Evolutionary conservation across 2,329 filamentous ascomycete species (phyloP), one percentile per base, ranked within the genome.

Genomic region (Aspergillus sergii): DNA sequence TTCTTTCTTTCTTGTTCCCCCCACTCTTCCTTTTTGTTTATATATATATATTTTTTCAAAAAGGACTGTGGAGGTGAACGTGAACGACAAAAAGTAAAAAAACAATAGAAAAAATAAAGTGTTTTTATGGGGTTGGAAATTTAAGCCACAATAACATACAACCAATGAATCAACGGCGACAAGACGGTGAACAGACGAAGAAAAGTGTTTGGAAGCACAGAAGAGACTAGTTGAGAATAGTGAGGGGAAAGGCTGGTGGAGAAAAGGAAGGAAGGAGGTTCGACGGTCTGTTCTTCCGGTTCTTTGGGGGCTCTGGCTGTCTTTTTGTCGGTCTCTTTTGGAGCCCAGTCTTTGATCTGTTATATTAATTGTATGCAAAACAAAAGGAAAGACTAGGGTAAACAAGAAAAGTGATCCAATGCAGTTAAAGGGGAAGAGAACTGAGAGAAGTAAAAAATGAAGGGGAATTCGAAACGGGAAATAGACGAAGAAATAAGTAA

Each of bases 151-250:
- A 14, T 54, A 19, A 54, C 32, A 39, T 36, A 55, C 51, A 55
- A 26, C 51, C 51, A 55, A 55, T 55, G 36, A 55, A 55, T 23
- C 51, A 39, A 51, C 48, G 16, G 28, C 46, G 46, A 50, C 48
- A 28, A 55, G 34, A 55, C 51, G 51, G 51, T 55, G 51, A 55
- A 39, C 51, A 36, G 32, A 55, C 51, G 32, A 41, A 54, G 51
- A 36, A 54, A 55, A 39, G 32, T 55, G 51, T 54, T 36, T 54
- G 51, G 51, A 54, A 54, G 51, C 51, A 36, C 19, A 36, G 51
- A 8, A 55, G 51, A 26, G 32, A 55, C 51, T 55, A 55, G 34
- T 55, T 14, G 51, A 55, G 32, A 36, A 55, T 55, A 41, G 51
- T 55, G 51, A 55, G 51, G 51, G 51, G 51, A 39, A 55, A 10